These are phyloP conservation scores for Cystobasidium slooffiae DNA, from an alignment of 1,284 basidiomycete species.

Conservation along the genomic window DNA sequence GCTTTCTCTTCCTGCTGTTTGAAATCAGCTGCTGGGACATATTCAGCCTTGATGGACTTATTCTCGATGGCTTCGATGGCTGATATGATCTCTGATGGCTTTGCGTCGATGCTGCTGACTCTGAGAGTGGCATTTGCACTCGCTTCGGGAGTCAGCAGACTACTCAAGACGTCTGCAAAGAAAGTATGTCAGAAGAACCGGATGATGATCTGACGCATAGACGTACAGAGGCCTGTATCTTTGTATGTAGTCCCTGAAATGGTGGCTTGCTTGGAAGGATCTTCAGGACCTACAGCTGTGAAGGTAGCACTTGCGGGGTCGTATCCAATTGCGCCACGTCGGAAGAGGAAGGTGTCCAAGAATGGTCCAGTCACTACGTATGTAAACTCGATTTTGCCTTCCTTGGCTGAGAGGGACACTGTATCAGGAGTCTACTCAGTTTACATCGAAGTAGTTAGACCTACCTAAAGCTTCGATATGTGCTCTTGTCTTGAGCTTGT, in stretches of 20 bases:
- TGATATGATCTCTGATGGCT: conserved; percentile 36
- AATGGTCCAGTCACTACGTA: conserved; percentile 46
- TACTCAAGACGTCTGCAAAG: conserved; percentile 36
- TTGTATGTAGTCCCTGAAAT: conserved; percentile 44
- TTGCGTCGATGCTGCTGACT: conserved; percentile 39
- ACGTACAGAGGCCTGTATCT: conserved; percentile 42
- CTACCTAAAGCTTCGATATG: conserved; percentile 44
- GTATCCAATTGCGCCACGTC: conserved; percentile 21
- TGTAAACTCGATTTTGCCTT: conserved; percentile 45
- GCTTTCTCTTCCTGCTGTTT: conserved; percentile 21
- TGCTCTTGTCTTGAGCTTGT: conserved; percentile 46
- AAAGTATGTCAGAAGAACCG: neutral
- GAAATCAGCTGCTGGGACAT: conserved; percentile 31
- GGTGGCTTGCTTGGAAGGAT: conserved; percentile 26
- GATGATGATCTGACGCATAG: too few relatives aligned
- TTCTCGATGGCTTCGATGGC: conserved; percentile 28
- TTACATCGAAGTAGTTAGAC: neutral
- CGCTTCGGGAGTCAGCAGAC: conserved; percentile 35
- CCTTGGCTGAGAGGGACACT: neutral
- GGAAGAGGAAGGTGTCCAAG: conserved; percentile 44
- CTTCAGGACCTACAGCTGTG: conserved; percentile 35
- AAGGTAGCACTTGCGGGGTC: conserved; percentile 29
- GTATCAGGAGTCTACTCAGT: neutral
- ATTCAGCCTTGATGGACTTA: conserved; percentile 29
- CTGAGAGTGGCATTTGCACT: conserved; percentile 44